Conservation (phyloP, 176 grass and related monocot species). For the Hsuehochloa calcarea region DNA sequence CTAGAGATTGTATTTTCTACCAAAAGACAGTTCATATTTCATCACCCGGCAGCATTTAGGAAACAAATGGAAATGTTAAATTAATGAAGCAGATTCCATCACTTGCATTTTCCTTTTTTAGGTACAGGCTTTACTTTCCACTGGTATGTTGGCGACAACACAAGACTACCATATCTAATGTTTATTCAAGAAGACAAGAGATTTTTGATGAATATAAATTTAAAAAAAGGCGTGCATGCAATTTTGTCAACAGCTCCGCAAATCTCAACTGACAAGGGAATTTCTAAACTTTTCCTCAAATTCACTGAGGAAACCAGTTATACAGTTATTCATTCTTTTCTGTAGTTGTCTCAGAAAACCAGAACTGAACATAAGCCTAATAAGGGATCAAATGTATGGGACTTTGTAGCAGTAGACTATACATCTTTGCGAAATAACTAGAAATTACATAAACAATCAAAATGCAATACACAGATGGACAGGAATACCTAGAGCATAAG, state of each 20-base stretch:
- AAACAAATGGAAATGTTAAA: background rate
- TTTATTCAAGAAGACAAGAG: background rate
- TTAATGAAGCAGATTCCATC: background rate
- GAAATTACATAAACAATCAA: background rate
- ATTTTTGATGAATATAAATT: background rate
- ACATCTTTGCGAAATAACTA: background rate
- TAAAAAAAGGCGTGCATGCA: background rate
- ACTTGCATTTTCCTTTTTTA: background rate
- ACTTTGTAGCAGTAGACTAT: background rate
- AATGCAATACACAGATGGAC: background rate
- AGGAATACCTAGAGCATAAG: background rate
- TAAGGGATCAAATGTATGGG: background rate
- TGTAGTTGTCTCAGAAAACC: background rate
- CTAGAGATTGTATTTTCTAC: background rate
- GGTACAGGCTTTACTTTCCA: background rate
- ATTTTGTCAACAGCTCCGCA: background rate
- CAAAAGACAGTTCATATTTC: background rate
- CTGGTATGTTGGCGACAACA: background rate
- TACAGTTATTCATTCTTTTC: background rate
- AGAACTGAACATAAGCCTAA: background rate
- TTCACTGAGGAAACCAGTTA: background rate
- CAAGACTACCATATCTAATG: background rate
- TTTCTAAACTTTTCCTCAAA: background rate
- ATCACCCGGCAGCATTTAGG: background rate
- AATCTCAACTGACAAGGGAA: background rate